Conservation (phyloP, 768 basidiomycete species). For the Boletus fagicola region DNA sequence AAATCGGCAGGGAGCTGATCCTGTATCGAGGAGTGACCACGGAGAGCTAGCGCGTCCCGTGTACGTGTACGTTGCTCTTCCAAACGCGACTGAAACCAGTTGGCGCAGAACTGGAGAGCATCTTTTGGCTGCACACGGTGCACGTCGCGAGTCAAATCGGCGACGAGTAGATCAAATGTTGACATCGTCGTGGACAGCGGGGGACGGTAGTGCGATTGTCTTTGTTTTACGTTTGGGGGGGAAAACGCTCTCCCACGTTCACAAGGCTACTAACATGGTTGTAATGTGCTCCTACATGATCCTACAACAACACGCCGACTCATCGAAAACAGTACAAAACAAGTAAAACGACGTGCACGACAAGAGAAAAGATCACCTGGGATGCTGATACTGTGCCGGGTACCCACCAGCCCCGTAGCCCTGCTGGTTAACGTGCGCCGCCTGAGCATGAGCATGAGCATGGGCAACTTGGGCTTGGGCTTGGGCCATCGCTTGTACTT, state of each 20-base stretch:
- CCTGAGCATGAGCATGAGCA: constrained; percentile 40
- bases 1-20: constrained; percentile 57
- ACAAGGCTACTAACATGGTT: not conserved
- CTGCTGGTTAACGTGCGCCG: constrained; percentile 30
- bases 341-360: not conserved
- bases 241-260: constrained; percentile 29
- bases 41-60: constrained; percentile 56
- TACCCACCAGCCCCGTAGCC: constrained; percentile 29
- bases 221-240: constrained; percentile 12
- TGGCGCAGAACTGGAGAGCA: constrained; percentile 87
- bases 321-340: constrained; percentile 16
- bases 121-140: constrained; percentile 87
- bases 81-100: constrained; percentile 89
- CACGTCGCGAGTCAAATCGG: constrained; percentile 83
- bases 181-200: constrained; percentile 41
- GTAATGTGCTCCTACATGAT: not conserved
- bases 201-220: not conserved
- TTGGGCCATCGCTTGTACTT: constrained; percentile 40
- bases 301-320: constrained; percentile 3
- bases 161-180: constrained; percentile 79
- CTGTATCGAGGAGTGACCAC: constrained; percentile 46
- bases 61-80: constrained; percentile 80
- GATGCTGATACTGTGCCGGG: constrained; percentile 33
- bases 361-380: constrained; percentile 20
- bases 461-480: constrained; percentile 43